Evolutionary conservation across 495 filamentous ascomycete genomes (phyloP), one percentile per base, ranked within the genome.

Genomic region (Xylaria curta): DNA sequence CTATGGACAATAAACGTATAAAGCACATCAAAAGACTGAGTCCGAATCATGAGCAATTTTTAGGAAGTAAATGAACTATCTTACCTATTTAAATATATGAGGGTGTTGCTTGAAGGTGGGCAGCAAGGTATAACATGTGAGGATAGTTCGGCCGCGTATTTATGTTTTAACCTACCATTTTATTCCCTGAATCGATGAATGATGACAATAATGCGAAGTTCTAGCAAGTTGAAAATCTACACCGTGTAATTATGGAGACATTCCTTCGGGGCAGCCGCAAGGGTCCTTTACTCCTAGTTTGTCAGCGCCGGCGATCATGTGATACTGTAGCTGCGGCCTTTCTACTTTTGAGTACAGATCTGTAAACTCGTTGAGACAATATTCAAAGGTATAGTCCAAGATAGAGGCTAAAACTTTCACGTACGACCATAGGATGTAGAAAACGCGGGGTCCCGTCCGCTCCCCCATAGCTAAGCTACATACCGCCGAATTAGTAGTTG

Each of bases 361-460:
- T n/a, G n/a, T n/a, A 6, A 38, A 8, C 36, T 8, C 6, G 36
- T 7, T 7, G 36, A 38, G 8, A 38, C 36, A 8, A 8, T 1
- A 38, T 38, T 38, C 36, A 38, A 38, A 38, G 5, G 1, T 38
- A 38, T 38, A 38, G 36, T 38, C 8, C 8, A 7, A 38, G 8
- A 38, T 38, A 38, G 8, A 38, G 6, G 8, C 6, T 1, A 0
- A 0, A 8, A 8, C 66, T 74, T 21, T 19, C 77, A 79, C 77
- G 75, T 85, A 83, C 83, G 82, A 83, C 83, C 83, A 84, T 78
- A 84, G 66, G 77, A 76, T 76, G 49, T 76, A 72, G 82, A 84
- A 69, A 79, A 81, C 76, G 81, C 81, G 83, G 82, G 78, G 82
- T 82, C 83, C 84, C 82, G 84, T 85, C 81, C 81, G 84, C 81